Evolutionary conservation across 352 stramenopile genomes (phyloP).

Genomic region (Globisporangium solare): DNA sequence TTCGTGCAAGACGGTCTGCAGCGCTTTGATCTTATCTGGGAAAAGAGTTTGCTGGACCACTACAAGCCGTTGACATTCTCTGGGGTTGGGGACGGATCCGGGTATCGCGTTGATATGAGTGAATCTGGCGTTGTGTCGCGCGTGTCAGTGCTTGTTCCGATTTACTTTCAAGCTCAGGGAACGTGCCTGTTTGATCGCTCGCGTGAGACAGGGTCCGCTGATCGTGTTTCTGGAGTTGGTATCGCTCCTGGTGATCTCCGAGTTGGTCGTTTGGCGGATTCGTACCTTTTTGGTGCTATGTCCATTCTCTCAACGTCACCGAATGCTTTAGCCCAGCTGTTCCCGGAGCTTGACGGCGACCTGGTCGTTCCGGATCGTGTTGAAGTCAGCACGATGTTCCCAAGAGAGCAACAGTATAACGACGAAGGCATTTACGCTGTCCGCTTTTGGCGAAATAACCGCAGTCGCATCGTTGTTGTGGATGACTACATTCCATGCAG

Average conservation of each 20-base stretch:
- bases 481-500: conserved; percentile 85
- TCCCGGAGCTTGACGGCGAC: conserved; percentile 59
- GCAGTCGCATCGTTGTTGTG: conserved; percentile 73
- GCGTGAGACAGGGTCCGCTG: conserved; percentile 34
- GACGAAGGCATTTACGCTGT: conserved; percentile 86
- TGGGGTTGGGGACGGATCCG: conserved; percentile 60
- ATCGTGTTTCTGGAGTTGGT: conserved; percentile 59
- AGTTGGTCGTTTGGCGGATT: conserved; percentile 62
- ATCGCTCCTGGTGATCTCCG: conserved; percentile 57
- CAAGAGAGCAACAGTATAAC: conserved; percentile 83
- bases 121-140: conserved; percentile 52
- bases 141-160: conserved; percentile 72
- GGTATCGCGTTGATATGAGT: conserved; percentile 65
- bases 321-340: conserved; percentile 66
- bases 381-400: conserved; percentile 41
- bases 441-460: conserved; percentile 81
- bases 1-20: conserved; percentile 79
- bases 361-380: conserved; percentile 55
- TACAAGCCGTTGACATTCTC: conserved; percentile 76
- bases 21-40: conserved; percentile 80
- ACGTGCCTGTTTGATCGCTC: conserved; percentile 81
- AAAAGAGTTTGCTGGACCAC: conserved; percentile 74
- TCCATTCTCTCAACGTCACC: conserved; percentile 79
- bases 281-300: conserved; percentile 78
- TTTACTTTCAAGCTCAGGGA: conserved; percentile 74